Conservation (phyloP, 352 stramenopile species). For the Halophytophthora batemanensis region DNA sequence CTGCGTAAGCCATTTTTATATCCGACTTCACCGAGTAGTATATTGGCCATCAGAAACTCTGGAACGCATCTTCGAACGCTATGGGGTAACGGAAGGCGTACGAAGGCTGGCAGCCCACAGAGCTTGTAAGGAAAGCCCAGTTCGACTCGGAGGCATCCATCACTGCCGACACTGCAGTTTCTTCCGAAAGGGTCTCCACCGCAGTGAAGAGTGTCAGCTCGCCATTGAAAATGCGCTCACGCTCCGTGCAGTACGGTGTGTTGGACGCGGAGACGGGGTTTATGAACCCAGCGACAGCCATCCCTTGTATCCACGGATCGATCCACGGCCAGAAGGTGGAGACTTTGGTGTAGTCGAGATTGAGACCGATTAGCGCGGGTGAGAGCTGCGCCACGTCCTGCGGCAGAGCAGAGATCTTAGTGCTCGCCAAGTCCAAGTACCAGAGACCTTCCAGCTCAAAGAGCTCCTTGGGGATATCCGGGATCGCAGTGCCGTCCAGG, state of each 20-base stretch:
- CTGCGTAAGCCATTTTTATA: not conserved
- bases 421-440: constrained; percentile 26
- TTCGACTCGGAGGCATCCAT: not conserved
- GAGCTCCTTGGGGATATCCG: constrained; percentile 16
- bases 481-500: constrained; percentile 24
- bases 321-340: constrained; percentile 34
- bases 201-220: too few relatives aligned
- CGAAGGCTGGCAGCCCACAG: constrained; percentile 6
- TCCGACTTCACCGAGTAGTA: not conserved
- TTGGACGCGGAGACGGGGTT: constrained; percentile 18
- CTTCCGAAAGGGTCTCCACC: constrained; percentile 6
- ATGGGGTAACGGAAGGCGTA: constrained; percentile 15
- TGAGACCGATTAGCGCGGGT: constrained; percentile 21
- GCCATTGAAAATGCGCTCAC: constrained; percentile 15
- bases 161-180: not conserved
- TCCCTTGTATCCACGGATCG: constrained; percentile 6
- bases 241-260: constrained; percentile 18
- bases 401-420: constrained; percentile 18
- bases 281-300: not conserved
- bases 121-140: constrained; percentile 4
- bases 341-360: constrained; percentile 24
- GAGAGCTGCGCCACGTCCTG: constrained; percentile 16
- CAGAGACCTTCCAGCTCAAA: constrained; percentile 28
- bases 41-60: constrained; percentile 1
- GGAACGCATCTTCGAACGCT: constrained; percentile 13